Conservation (phyloP, 2,329 filamentous ascomycete species). For the Aspergillus spinulosporus region DNA sequence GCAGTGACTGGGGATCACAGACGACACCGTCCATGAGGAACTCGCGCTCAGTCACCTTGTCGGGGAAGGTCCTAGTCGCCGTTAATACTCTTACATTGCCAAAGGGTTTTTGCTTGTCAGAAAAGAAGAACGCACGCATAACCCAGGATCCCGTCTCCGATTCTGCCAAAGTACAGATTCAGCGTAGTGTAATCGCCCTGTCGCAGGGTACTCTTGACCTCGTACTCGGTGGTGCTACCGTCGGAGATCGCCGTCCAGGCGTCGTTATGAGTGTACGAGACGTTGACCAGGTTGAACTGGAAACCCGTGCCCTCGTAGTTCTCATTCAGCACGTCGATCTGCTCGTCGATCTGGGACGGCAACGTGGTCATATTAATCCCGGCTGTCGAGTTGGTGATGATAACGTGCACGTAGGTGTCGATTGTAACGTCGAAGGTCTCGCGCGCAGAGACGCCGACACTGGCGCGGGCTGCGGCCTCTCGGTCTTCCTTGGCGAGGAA, state of each 20-base stretch:
- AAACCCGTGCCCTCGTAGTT: slow-evolving; percentile 9
- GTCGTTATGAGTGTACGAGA: slow-evolving; percentile 6
- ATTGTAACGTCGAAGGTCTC: slow-evolving; percentile 4
- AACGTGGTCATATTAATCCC: neutral
- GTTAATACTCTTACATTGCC: too few species aligned
- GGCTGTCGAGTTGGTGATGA: neutral
- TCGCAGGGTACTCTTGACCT: slow-evolving; percentile 6
- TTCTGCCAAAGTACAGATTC: slow-evolving; percentile 10
- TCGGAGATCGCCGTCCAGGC: neutral
- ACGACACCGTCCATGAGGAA: slow-evolving; percentile 13
- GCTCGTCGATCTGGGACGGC: neutral
- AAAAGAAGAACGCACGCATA: slow-evolving; percentile 6
- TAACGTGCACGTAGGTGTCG: slow-evolving; percentile 13
- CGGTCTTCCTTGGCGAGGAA: slow-evolving; percentile 2
- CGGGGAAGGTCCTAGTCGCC: slow-evolving; percentile 10
- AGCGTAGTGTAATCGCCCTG: slow-evolving; percentile 3
- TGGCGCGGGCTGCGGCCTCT: neutral
- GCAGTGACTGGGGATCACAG: slow-evolving; percentile 1
- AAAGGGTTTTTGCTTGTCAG: neutral
- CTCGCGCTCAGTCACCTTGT: neutral
- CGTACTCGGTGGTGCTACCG: neutral
- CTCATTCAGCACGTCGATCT: slow-evolving; percentile 8
- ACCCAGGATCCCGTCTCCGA: slow-evolving; percentile 3
- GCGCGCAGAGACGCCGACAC: neutral
- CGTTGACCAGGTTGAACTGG: slow-evolving; percentile 6